Conservation (phyloP, 1,139 yeast species). For the Lodderomyces elongisporus region DNA sequence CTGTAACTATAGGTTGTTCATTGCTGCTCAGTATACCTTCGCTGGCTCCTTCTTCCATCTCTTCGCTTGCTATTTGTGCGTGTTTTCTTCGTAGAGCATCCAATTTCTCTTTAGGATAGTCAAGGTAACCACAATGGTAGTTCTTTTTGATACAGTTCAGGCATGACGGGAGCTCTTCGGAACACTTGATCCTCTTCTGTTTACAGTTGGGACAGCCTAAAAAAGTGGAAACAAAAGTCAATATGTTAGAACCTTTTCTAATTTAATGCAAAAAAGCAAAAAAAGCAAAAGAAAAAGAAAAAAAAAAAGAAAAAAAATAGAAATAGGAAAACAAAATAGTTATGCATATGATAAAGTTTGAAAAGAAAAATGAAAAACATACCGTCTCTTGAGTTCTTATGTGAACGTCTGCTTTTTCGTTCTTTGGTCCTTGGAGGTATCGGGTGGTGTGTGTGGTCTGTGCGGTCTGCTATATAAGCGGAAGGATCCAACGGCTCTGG, state of each 20-base stretch:
- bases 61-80: slow-evolving; percentile 1
- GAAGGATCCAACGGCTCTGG: too few relatives aligned
- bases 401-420: slow-evolving; percentile 42
- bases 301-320: too few relatives aligned
- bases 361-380: slow-evolving; percentile 9
- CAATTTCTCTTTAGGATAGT: slow-evolving; percentile 35
- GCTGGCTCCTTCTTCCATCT: background rate
- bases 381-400: slow-evolving; percentile 44
- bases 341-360: background rate
- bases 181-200: slow-evolving; percentile 39
- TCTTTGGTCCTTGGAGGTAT: slow-evolving; percentile 13
- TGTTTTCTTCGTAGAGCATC: slow-evolving; percentile 32
- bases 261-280: background rate
- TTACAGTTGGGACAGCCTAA: slow-evolving; percentile 42
- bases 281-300: background rate
- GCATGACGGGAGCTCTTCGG: slow-evolving; percentile 42
- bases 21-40: too few relatives aligned
- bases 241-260: background rate
- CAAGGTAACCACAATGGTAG: slow-evolving; percentile 40
- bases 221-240: slow-evolving; percentile 2
- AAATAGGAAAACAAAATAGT: background rate
- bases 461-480: background rate
- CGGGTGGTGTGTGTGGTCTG: slow-evolving; percentile 1
- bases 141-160: slow-evolving; percentile 35
- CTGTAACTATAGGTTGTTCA: too few relatives aligned